Evolutionary conservation across 768 basidiomycete genomes (phyloP), one percentile per base, ranked within the genome.

Genomic region (Leccinum uliginosum): DNA sequence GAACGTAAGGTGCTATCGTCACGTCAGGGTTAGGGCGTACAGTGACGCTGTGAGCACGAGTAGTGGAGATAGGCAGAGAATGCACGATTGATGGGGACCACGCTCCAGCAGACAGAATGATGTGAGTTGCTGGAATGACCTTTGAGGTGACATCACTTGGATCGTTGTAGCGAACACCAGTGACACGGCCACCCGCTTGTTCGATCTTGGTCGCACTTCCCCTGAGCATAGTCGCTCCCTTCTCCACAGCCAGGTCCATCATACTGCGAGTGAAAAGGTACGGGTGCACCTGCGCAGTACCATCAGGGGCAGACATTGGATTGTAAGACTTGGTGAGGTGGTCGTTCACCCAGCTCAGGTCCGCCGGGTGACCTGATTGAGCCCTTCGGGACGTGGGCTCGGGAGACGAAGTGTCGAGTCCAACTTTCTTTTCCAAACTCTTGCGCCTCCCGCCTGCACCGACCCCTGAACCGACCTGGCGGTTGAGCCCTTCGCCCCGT

Each of bases 21-120:
- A 73, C 71, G 9, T 66, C 67, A 3, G 77, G 65, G 19, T 69
- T 66, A 0, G 85, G 80, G 14, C 73, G 80, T 59, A 89, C 81
- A 8, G 82, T 83, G 65, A 91, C 79, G 64, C 87, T 89, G 69
- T 91, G 89, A 0, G 86, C 87, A 53, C 89, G 84, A 6, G 79
- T 84, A 44, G 78, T 79, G n/a, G 74, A 65, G 61, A 90, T 78
- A 15, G 86, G 84, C 27, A 89, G 76, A 19, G 71, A 59, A 9
- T 80, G 75, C 30, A 87, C 51, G 56, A 95, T 67, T 9, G 66
- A 65, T 8, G 89, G 77, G 0, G 91, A 89, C 93, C 93, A 97
- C 15, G 91, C 88, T 24, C 93, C 93, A n/a, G 89, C 89, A 40
- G 85, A 80, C 50, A 97, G 70, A 40, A 96, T 75, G 59, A 93